Evolutionary conservation across 1,284 basidiomycete species (phyloP), one percentile per base, ranked within the genome.

Genomic region (Leucocoprinus gongylophorus): DNA sequence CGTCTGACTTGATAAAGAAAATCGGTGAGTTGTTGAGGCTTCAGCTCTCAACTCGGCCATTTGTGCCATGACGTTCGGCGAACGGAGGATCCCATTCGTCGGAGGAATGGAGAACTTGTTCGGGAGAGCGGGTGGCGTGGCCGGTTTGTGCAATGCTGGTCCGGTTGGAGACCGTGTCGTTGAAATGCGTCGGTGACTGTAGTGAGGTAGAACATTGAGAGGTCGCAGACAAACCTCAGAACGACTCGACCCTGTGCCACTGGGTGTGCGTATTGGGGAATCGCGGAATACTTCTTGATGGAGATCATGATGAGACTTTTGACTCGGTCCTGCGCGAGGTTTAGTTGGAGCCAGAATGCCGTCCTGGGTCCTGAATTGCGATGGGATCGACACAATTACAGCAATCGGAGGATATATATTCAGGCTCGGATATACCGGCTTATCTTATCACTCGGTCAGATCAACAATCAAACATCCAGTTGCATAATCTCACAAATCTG

Each of bases 351-450:
- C 23, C 17, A 20, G 21, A 13, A 35, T 12, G 15, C 8, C 15
- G 12, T 21, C 30, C n/a, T 13, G n/a, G 18, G 32, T 46, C n/a
- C 29, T 12, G 15, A 12, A 8, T 6, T 18, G n/a, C 2, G 1
- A 17, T 13, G 6, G 26, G 12, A 26, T 4, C 29, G 8, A 15
- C 3, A 26, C 12, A 12, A 46, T 30, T 17, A 20, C 26, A 2
- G 39, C 17, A 3, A 48, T n/a, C 15, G 56, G 21, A 3, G 61
- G 63, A 60, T 66, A 64, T 13, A 65, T 37, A 35, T 58, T 50
- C 32, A 66, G 61, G 44, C 63, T 48, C n/a, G 72, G 71, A 56
- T 73, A 71, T 13, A 64, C 63, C n/a, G 63, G 46, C 12, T 64
- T 58, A 55, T 68, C 68, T 65, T 35, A 21, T 32, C 2, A 26